Conservation (phyloP, 495 filamentous ascomycete genomes). For the Astrothelium macrocarpum region DNA sequence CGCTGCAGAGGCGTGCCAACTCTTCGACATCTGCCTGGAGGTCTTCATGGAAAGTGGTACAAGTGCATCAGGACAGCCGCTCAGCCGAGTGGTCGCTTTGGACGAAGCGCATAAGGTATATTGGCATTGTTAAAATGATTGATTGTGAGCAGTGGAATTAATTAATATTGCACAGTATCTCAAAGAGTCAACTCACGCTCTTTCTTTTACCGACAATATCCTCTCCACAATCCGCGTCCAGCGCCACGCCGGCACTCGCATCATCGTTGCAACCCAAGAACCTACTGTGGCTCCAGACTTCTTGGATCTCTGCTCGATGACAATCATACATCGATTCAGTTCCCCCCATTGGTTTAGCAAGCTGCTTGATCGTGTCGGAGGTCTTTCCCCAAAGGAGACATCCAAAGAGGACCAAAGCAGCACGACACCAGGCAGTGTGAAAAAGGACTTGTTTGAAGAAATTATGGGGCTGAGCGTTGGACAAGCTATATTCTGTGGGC, state of each 20-base stretch:
- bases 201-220: conserved; percentile 51
- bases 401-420: neutral
- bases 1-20: conserved; percentile 51
- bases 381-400: conserved; percentile 7
- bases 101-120: conserved; percentile 52
- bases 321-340: conserved; percentile 65
- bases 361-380: conserved; percentile 52
- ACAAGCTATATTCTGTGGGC: conserved; percentile 57
- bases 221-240: conserved; percentile 58
- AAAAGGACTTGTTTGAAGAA: conserved; percentile 39
- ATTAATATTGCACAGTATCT: conserved; percentile 36
- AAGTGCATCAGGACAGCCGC: neutral
- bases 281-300: conserved; percentile 62
- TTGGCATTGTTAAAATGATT: neutral
- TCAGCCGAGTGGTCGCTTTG: conserved; percentile 40
- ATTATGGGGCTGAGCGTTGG: conserved; percentile 54
- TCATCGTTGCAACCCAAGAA: conserved; percentile 71
- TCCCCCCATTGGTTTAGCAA: conserved; percentile 57
- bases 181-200: conserved; percentile 36
- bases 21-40: conserved; percentile 59
- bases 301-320: conserved; percentile 61
- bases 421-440: conserved; percentile 13
- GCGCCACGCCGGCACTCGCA: conserved; percentile 54
- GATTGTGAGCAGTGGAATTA: neutral
- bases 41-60: conserved; percentile 48